These are phyloP conservation scores for Chaetomium tenue DNA, from an alignment of 495 filamentous ascomycete species.

Conservation along the genomic window DNA sequence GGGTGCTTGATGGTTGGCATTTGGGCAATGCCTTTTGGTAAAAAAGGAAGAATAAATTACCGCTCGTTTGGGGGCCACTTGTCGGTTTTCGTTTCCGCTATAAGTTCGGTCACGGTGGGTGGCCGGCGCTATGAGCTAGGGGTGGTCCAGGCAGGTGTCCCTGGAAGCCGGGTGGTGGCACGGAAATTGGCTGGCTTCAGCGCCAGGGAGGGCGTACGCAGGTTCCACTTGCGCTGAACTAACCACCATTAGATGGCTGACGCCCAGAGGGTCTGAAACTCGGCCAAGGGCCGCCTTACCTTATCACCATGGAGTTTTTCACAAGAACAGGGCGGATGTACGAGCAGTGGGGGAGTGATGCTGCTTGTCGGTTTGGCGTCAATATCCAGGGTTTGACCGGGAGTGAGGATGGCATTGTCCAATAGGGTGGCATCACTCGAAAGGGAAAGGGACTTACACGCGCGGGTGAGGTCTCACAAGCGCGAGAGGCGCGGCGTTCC, in stretches of 20 bases:
- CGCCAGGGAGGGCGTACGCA: conserved; percentile 8
- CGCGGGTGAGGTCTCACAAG: not conserved
- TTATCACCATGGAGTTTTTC: not conserved
- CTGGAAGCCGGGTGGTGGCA: conserved; percentile 26
- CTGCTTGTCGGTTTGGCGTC: not conserved
- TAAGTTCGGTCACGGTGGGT: conserved; percentile 29
- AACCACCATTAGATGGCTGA: conserved; percentile 20
- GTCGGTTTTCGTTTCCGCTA: conserved; percentile 22
- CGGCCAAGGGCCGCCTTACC: conserved; percentile 3
- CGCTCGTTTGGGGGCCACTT: conserved; percentile 21
- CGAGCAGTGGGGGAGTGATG: not conserved
- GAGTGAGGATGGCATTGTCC: not conserved
- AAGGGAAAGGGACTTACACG: conserved; percentile 20
- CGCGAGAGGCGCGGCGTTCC: not conserved
- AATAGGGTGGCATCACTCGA: not conserved
- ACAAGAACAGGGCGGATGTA: not conserved
- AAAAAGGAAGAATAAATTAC: conserved; percentile 32
- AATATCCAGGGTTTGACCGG: not conserved
- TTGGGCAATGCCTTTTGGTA: conserved; percentile 30
- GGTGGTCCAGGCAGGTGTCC: conserved; percentile 20
- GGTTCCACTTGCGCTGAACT: conserved; percentile 25
- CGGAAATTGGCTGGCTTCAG: conserved; percentile 29
- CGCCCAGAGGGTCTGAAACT: conserved; percentile 4
- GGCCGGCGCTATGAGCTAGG: conserved; percentile 31
- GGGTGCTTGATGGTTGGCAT: conserved; percentile 46